Percentiles rank a stretch among this genome's conserved stretches.
phyloP scores from a whole-genome alignment of 208 protist species.

The Zelonia costaricensis region DNA sequence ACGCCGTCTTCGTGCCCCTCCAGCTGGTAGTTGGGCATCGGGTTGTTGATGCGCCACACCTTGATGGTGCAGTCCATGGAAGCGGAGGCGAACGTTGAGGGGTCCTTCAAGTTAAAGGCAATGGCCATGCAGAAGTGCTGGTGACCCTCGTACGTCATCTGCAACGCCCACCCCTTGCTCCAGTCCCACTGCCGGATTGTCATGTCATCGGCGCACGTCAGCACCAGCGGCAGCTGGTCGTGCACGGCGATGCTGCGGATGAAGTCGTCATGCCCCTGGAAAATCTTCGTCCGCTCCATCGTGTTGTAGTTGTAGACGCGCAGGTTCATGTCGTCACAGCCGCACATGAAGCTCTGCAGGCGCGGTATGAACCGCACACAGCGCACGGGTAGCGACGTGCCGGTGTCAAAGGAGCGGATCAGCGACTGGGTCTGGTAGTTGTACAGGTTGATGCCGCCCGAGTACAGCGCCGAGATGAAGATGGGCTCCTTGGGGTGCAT shows the following conservation, averaged over 20 bases:
- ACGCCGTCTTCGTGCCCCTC: constrained; percentile 98
- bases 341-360: constrained; percentile 97
- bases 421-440: constrained; percentile 97
- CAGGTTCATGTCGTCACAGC: constrained; percentile 95
- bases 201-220: constrained; percentile 98
- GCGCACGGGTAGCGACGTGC: constrained; percentile 91
- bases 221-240: constrained; percentile 95
- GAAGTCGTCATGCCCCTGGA: constrained; percentile 98
- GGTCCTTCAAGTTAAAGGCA: constrained; percentile 98
- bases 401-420: constrained; percentile 98
- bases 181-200: constrained; percentile 98
- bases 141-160: constrained; percentile 97
- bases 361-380: constrained; percentile 96
- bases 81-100: constrained; percentile 97
- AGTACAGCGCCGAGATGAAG: constrained; percentile 95
- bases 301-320: constrained; percentile 99
- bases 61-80: constrained; percentile 98
- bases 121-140: constrained; percentile 98
- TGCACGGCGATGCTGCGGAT: constrained; percentile 97
- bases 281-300: constrained; percentile 96
- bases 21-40: constrained; percentile 96
- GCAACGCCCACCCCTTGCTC: constrained; percentile 95
- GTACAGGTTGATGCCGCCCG: constrained; percentile 96
- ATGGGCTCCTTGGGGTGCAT: constrained; percentile 98
- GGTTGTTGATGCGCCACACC: constrained; percentile 94